Evolutionary conservation across 352 stramenopile species (phyloP).

Genomic region (Thalassiosira livingstoniorum): DNA sequence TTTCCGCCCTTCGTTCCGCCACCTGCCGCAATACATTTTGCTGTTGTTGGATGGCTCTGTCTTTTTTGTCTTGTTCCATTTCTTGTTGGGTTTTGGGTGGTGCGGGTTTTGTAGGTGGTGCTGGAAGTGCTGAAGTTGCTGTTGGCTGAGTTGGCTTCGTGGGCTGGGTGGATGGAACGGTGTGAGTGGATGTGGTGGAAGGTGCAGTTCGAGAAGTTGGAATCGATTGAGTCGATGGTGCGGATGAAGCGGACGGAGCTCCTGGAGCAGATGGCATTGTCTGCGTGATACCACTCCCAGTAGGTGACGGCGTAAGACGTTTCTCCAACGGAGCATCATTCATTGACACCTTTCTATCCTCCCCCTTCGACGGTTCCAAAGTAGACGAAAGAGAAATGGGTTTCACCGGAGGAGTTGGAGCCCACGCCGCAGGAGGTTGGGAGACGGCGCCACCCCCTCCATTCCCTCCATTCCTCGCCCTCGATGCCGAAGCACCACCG

Average conservation of each 20-base stretch:
- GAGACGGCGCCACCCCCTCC: background rate
- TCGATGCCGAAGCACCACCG: background rate
- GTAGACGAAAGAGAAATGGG: constrained; percentile 6
- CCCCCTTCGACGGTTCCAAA: background rate
- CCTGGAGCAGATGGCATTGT: background rate
- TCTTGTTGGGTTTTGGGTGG: constrained; percentile 28
- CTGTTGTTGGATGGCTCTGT: constrained; percentile 39
- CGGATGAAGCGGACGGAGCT: background rate
- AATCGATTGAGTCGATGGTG: background rate
- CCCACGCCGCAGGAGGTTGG: constrained; percentile 4
- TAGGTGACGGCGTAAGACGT: background rate
- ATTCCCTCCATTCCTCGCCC: constrained; percentile 1
- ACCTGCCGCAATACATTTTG: constrained; percentile 46
- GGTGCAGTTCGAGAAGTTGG: too few relatives aligned
- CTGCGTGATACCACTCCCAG: background rate
- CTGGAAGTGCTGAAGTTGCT: too few relatives aligned
- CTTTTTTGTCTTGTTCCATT: constrained; percentile 27
- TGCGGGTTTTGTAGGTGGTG: too few relatives aligned
- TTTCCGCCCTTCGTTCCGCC: constrained; percentile 42
- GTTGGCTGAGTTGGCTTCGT: too few relatives aligned
- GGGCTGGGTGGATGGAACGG: too few relatives aligned
- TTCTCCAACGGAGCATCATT: background rate
- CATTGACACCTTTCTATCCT: background rate
- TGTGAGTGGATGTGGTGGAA: too few relatives aligned
- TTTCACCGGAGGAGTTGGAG: constrained; percentile 30